Evolutionary conservation across 2,329 filamentous ascomycete genomes (phyloP), one percentile per base, ranked within the genome.

Genomic region (Lachnellula suecica): DNA sequence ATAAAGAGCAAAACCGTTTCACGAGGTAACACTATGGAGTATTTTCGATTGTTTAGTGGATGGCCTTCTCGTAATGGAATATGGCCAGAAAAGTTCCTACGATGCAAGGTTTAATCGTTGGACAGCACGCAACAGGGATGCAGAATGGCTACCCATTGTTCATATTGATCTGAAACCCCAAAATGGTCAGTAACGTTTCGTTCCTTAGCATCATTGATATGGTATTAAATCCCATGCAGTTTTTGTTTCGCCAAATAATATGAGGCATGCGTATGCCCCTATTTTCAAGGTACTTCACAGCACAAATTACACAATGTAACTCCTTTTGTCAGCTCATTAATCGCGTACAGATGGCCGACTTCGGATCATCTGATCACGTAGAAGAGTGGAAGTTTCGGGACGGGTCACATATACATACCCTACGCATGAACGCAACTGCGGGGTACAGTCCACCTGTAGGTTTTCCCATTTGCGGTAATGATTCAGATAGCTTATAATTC

Each of bases 131-230:
- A 13, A 13, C 8, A 31, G 27, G 13, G 13, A 31, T 7, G 8
- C 8, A 13, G 7, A 7, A 13, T 31, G 27, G 27, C 7, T 34
- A 1, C 24, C 29, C 20, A 25, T 54, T 17, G 23, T 45, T 4
- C 51, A 54, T 44, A 47, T 50, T 27, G 47, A 54, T 40, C 22
- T 54, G 8, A 54, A 54, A 20, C 41, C 35, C 35, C 20, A 35
- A 2, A 54, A 54, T 24, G 43, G 51, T 54, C n/a, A 37, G 51
- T 37, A 8, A n/a, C 9, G 23, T 40, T 19, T 31, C 13, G 7
- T 13, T 31, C 27, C 27, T 13, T 13, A 8, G 13, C 27, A 7
- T 13, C 13, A 8, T 13, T 13, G 13, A 31, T 8, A 13, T 31
- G 27, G 7, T 31, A 13, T n/a, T n/a, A n/a, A n/a, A 31, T 31